Evolutionary conservation across 768 basidiomycete species (phyloP), one percentile per base, ranked within the genome.

Genomic region (Suillus ampliporus): DNA sequence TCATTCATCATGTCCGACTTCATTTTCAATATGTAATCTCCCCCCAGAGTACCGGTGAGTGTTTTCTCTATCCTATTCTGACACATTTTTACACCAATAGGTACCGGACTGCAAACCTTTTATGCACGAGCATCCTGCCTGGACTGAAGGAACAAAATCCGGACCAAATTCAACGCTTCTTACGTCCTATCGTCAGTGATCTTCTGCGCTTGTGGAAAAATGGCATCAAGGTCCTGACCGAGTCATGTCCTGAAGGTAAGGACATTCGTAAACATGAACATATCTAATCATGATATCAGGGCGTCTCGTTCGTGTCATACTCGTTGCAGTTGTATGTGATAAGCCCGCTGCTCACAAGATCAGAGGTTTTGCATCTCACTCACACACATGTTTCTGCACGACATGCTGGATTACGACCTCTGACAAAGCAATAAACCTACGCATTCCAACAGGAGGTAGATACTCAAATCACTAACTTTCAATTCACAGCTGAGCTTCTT

Each of bases 281-380:
- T 31, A 14, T 37, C 38, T 26, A 53, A 41, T 21, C 23, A 26
- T 58, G 19, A 37, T 41, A 58, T 17, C 60, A 61, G 61, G 78
- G 0, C 72, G 74, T 0, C 68, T 68, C 0, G 68, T 78, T 13
- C 67, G 76, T 0, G 69, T 79, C 1, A 68, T 73, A 1, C 65
- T 79, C 0, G 69, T 78, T 4, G 74, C 72, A 0, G 67, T 81
- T n/a, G 64, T 75, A 10, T 81, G 79, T 44, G 75, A 80, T 51
- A 77, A 79, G 44, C 79, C 77, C 0, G 80, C 78, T 5, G 75
- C 75, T 1, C 74, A 76, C 58, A 80, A 79, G 54, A 35, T 77
- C 0, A 69, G 68, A 1, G 73, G 75, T 0, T 76, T 71, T 54
- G 73, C 71, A 0, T 69, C 74, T 0, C 76, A 76, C 57, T 53